phyloP scores from a whole-genome alignment of 1,139 yeast genomes.

The Citeromyces hawaiiensis region DNA sequence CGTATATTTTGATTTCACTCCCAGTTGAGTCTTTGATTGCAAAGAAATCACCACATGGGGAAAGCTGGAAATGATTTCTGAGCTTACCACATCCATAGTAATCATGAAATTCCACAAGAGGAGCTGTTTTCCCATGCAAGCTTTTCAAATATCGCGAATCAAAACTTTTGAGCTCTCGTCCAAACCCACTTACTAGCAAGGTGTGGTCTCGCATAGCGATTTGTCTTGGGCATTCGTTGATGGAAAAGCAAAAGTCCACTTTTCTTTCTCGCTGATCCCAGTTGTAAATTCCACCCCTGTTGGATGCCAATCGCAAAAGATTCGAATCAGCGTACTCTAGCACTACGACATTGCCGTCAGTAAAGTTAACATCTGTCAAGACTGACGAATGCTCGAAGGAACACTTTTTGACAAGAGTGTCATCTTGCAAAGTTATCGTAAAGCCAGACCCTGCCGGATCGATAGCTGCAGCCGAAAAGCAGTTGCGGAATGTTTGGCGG shows the following conservation, averaged over 20 bases:
- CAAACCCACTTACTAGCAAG: background rate
- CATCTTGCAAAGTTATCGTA: background rate
- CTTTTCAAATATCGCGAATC: background rate
- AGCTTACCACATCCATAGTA: background rate
- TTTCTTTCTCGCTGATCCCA: background rate
- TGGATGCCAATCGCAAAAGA: background rate
- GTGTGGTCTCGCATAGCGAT: background rate
- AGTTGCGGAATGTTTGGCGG: background rate
- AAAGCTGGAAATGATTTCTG: background rate
- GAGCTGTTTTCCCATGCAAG: background rate
- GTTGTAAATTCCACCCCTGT: background rate
- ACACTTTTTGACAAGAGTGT: background rate
- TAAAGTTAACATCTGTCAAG: background rate
- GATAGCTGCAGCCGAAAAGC: background rate
- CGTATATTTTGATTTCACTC: background rate
- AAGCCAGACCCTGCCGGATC: background rate
- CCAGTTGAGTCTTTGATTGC: background rate
- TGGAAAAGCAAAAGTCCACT: background rate
- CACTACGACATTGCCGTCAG: background rate
- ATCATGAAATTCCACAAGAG: background rate
- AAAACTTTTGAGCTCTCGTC: background rate
- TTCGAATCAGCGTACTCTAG: background rate
- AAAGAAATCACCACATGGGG: background rate
- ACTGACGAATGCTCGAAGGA: background rate
- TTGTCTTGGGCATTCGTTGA: background rate